Conservation (phyloP, 805 yeast species). For the Ogataea corticis region DNA sequence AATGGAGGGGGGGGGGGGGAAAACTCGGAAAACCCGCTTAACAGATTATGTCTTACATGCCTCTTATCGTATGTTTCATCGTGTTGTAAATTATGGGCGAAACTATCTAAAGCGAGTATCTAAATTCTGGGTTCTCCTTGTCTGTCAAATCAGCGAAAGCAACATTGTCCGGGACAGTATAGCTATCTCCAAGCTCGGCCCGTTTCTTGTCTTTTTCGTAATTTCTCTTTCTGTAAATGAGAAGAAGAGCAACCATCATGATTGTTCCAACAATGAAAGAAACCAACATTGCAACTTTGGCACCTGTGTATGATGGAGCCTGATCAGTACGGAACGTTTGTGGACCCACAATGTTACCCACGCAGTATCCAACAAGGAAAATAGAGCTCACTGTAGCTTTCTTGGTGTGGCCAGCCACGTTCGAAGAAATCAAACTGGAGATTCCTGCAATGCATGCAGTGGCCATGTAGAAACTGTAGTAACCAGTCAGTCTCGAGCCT, state of each 20-base stretch:
- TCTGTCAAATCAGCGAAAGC: constrained; percentile 20
- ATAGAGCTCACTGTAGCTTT: constrained; percentile 49
- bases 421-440: constrained; percentile 25
- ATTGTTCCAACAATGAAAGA: constrained; percentile 10
- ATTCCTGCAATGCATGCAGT: constrained; percentile 30
- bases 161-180: constrained; percentile 10
- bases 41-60: too few relatives aligned
- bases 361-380: constrained; percentile 60
- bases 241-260: constrained; percentile 4
- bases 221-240: constrained; percentile 8
- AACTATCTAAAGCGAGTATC: constrained; percentile 1
- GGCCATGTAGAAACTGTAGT: constrained; percentile 26
- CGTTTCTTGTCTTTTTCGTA: constrained; percentile 4
- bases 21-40: too few relatives aligned
- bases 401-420: constrained; percentile 40
- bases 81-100: too few relatives aligned
- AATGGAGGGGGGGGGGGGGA: too few relatives aligned
- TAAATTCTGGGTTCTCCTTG: constrained; percentile 13
- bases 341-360: constrained; percentile 69
- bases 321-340: constrained; percentile 59
- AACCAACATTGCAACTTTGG: constrained; percentile 20
- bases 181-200: constrained; percentile 13
- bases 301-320: constrained; percentile 51
- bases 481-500: constrained; percentile 29
- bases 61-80: too few relatives aligned